Conservation (phyloP, 345 rosid genomes). For the Eucalyptus victrix region DNA sequence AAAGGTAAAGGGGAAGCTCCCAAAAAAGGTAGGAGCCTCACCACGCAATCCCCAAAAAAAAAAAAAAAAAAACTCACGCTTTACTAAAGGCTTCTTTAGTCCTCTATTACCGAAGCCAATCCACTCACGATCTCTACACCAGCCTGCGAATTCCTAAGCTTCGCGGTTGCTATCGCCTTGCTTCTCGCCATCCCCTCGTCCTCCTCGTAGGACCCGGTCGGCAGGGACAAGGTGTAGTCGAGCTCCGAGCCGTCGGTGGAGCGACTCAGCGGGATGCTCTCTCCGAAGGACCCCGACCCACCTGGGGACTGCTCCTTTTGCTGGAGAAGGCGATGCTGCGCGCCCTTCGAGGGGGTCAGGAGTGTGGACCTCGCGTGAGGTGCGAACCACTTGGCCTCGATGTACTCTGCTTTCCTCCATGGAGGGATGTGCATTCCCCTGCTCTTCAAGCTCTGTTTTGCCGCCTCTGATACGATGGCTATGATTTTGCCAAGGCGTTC, state of each 20-base stretch:
- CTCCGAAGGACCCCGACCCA: not conserved
- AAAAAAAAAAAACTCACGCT: not conserved
- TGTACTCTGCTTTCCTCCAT: conserved; percentile 80
- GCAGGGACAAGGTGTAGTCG: not conserved
- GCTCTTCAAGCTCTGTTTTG: conserved; percentile 76
- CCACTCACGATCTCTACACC: conserved; percentile 41
- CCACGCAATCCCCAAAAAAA: not conserved
- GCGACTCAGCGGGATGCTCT: not conserved
- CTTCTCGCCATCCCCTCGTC: not conserved
- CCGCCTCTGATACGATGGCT: conserved; percentile 50
- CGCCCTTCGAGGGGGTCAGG: not conserved
- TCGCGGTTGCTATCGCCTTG: conserved; percentile 8
- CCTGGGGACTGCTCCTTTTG: not conserved
- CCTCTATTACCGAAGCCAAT: conserved; percentile 42
- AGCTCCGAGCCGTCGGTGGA: not conserved
- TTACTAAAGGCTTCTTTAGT: not conserved
- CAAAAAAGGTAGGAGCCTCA: not conserved
- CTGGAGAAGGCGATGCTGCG: not conserved
- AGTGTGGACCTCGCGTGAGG: conserved; percentile 15
- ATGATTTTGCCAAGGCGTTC: conserved; percentile 69
- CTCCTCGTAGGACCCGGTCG: not conserved
- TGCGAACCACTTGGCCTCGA: conserved; percentile 82
- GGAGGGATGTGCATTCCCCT: conserved; percentile 86
- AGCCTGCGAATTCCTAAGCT: conserved; percentile 23
- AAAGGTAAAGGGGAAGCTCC: not conserved